Base-by-base conservation (phyloP, 2,329 filamentous ascomycete genomes). In the Colletotrichum chlorophyti region DNA sequence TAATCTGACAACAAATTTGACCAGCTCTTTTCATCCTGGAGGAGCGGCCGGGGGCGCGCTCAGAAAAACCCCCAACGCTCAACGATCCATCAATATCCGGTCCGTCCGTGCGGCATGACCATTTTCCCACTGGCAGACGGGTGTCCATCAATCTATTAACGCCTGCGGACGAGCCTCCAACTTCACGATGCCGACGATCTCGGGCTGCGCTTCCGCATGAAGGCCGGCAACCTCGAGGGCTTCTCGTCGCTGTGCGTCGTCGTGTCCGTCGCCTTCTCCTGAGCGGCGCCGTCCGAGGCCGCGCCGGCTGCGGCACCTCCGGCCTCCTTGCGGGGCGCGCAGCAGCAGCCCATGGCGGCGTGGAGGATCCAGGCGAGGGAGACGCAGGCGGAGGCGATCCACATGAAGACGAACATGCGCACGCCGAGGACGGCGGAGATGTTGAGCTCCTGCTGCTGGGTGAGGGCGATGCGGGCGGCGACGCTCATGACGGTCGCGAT, bases 401-500 rank as follows among this genome's bases (percentile, higher is more conserved):
- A 98, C 89, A 96, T 94, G 69, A 96, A 96, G 0, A 78, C 89
- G 67, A 96, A 84, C 90, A 96, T 93, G 64, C 85, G 82, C 31
- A 72, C 74, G 6, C 93, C 93, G 29, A 96, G 77, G 3, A 82
- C 75, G 3, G 88, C 90, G 9, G 76, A 71, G 65, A 97, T 93
- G 72, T 96, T 95, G 49, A 97, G 78, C 57, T 91, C 86, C 3
- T 83, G 81, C 67, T 90, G 86, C 5, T 82, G 82, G 19, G 86
- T 86, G 65, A 96, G 86, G 52, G 91, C 91, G 59, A 91, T 87
- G 64, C 86, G 84, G 77, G 96, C 93, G 60, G 93, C 91, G 60
- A 91, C 74, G 70, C 91, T 93, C 80, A 97, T 92, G 68, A 89
- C 89, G 0, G 92, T 96, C 9, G 89, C 91, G 53, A 97, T 86